Evolutionary conservation across 1,284 basidiomycete species (phyloP).

Genomic region (Pseudozyma hubeiensis): DNA sequence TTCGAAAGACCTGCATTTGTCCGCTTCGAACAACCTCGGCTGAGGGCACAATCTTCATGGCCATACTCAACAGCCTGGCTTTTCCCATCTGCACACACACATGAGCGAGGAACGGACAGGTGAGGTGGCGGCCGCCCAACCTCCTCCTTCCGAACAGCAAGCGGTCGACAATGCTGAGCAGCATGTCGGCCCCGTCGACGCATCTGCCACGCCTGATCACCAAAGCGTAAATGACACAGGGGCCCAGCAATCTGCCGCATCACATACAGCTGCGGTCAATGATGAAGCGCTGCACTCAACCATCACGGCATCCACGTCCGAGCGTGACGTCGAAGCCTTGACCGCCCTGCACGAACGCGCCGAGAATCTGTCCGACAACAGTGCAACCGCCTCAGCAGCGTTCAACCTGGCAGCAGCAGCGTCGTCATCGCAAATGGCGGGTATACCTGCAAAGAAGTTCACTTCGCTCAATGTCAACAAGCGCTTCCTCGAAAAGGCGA

Average conservation of each 20-base stretch:
- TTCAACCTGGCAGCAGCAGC: slow-evolving; percentile 10
- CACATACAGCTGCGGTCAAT: not conserved
- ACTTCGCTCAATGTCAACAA: slow-evolving; percentile 66
- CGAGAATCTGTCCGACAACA: slow-evolving; percentile 5
- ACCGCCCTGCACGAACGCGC: slow-evolving; percentile 23
- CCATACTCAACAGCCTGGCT: not conserved
- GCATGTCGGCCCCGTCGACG: not conserved
- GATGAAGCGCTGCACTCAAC: slow-evolving; percentile 3
- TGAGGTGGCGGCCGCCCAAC: slow-evolving; percentile 36
- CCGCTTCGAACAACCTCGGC: not conserved
- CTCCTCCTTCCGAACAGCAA: slow-evolving; percentile 17
- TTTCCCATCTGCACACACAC: slow-evolving; percentile 8
- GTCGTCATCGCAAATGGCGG: slow-evolving; percentile 21
- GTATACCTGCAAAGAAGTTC: slow-evolving; percentile 56
- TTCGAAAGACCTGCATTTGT: not conserved
- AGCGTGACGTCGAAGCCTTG: slow-evolving; percentile 42
- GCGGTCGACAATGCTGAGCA: slow-evolving; percentile 11
- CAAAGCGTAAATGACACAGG: not conserved
- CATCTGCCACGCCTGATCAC: not conserved
- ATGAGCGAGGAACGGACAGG: slow-evolving; percentile 38
- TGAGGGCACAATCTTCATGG: slow-evolving; percentile 17
- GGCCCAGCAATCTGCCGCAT: slow-evolving; percentile 1
- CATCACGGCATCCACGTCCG: slow-evolving; percentile 25
- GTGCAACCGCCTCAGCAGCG: slow-evolving; percentile 3
- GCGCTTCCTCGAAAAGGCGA: slow-evolving; percentile 65